These are phyloP conservation scores for Podospora appendiculata DNA, from an alignment of 495 filamentous ascomycete genomes.

Conservation along the genomic window DNA sequence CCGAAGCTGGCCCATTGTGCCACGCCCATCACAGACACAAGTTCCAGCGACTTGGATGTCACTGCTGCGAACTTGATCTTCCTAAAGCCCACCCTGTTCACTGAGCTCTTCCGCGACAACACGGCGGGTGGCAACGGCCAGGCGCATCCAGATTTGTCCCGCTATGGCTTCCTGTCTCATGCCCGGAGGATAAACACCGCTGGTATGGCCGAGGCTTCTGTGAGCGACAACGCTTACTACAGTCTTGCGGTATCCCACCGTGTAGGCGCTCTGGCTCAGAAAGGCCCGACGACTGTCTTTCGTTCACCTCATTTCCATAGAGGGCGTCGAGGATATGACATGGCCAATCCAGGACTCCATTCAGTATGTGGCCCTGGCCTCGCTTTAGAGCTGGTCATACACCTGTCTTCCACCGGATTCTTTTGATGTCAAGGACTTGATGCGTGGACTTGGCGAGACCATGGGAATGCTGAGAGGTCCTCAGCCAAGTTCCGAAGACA, in stretches of 20 bases:
- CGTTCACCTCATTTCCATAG: slow-evolving; percentile 35
- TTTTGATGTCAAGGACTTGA: slow-evolving; percentile 16
- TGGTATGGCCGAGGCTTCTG: slow-evolving; percentile 21
- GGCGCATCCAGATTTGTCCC: neutral
- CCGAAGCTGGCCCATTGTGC: too few relatives aligned
- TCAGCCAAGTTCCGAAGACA: too few relatives aligned
- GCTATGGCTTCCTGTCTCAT: slow-evolving; percentile 32
- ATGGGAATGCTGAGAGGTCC: too few relatives aligned
- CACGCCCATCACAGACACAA: too few relatives aligned
- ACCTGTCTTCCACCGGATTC: slow-evolving; percentile 29
- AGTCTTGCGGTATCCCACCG: slow-evolving; percentile 28
- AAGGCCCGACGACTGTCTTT: slow-evolving; percentile 7
- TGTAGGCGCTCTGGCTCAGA: slow-evolving; percentile 19
- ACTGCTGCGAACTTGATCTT: too few relatives aligned
- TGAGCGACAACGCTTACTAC: slow-evolving; percentile 24
- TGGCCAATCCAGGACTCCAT: too few relatives aligned
- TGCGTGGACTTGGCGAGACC: too few relatives aligned
- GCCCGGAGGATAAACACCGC: slow-evolving; percentile 32
- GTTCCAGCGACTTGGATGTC: too few relatives aligned
- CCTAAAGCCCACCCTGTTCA: too few relatives aligned
- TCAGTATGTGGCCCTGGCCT: too few relatives aligned
- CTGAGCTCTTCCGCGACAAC: too few relatives aligned
- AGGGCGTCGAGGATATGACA: slow-evolving; percentile 5
- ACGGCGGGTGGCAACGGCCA: too few relatives aligned
- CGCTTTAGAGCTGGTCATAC: slow-evolving; percentile 40